Conservation (phyloP, 2,329 filamentous ascomycete genomes). For the Delphinella strobiligena region DNA sequence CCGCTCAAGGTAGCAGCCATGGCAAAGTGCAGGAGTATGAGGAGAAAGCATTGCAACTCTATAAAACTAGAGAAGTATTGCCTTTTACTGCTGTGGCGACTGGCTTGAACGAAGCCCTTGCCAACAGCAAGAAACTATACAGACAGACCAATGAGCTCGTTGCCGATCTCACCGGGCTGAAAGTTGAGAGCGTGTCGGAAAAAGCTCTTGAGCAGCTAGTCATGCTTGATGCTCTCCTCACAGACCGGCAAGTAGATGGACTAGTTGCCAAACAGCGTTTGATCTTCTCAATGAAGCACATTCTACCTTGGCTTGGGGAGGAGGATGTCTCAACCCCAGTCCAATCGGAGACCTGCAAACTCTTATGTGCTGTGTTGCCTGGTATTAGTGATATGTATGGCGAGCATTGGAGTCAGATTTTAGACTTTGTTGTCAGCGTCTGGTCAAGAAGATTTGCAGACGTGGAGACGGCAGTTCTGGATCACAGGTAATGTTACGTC, state of each 20-base stretch:
- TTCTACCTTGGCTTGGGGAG: constrained; percentile 58
- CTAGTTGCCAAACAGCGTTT: constrained; percentile 51
- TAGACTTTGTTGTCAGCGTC: constrained; percentile 22
- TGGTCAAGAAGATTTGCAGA: constrained; percentile 18
- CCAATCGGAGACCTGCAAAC: constrained; percentile 44
- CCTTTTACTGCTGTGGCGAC: constrained; percentile 35
- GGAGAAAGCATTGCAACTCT: constrained; percentile 18
- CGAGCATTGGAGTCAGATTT: constrained; percentile 60
- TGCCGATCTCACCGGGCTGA: constrained; percentile 45
- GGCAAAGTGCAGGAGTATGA: constrained; percentile 24
- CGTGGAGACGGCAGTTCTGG: constrained; percentile 5
- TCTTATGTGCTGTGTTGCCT: constrained; percentile 50
- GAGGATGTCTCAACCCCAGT: constrained; percentile 35
- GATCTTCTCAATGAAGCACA: constrained; percentile 70
- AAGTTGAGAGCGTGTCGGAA: constrained; percentile 28
- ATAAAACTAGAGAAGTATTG: constrained; percentile 31
- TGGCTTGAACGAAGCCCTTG: constrained; percentile 36
- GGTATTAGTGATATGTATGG: constrained; percentile 75
- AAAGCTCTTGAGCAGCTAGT: constrained; percentile 34
- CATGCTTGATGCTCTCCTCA: constrained; percentile 42
- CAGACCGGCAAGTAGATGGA: constrained; percentile 33
- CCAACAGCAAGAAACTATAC: constrained; percentile 34
- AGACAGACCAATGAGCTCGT: constrained; percentile 49
- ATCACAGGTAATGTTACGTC: neutral
- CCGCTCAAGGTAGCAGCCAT: constrained; percentile 28